phyloP scores from a whole-genome alignment of 352 stramenopile genomes.

The Phytophthora melonis region DNA sequence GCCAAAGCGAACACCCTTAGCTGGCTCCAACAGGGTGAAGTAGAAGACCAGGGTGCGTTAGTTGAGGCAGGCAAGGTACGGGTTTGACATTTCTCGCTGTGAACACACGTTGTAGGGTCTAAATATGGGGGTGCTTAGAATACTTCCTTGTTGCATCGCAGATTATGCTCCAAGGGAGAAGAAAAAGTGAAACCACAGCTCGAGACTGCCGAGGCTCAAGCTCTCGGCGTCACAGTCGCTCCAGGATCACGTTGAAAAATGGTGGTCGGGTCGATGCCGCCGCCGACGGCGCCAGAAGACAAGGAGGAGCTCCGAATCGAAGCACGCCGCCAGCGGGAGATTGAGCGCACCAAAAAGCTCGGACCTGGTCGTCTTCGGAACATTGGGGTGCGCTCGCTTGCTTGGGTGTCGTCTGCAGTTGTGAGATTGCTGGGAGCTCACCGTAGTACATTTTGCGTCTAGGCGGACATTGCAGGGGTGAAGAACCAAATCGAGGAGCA shows the following conservation, averaged over 20 bases:
- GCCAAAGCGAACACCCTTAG: slow-evolving; percentile 23
- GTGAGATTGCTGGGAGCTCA: background rate
- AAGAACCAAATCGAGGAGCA: slow-evolving; percentile 83
- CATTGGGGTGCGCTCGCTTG: slow-evolving; percentile 59
- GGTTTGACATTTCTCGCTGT: background rate
- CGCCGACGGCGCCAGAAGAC: slow-evolving; percentile 33
- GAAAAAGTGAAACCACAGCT: slow-evolving; percentile 24
- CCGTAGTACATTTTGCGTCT: background rate
- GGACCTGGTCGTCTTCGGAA: slow-evolving; percentile 66
- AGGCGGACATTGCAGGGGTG: slow-evolving; percentile 80
- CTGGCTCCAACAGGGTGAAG: background rate
- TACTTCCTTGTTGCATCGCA: slow-evolving; percentile 14
- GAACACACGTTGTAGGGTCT: background rate
- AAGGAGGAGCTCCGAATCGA: slow-evolving; percentile 65
- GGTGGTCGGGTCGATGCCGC: slow-evolving; percentile 39
- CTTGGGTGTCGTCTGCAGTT: background rate
- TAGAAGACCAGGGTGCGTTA: no score
- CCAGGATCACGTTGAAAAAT: slow-evolving; percentile 8
- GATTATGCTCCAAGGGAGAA: background rate
- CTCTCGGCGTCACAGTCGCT: background rate
- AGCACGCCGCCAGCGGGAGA: slow-evolving; percentile 67
- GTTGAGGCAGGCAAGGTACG: no score
- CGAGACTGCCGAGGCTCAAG: background rate
- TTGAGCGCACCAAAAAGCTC: slow-evolving; percentile 76
- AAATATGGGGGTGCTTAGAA: background rate